These are phyloP conservation scores for Zopfochytrium polystomum DNA, from an alignment of 371 early-diverging fungal species.

Conservation along the genomic window DNA sequence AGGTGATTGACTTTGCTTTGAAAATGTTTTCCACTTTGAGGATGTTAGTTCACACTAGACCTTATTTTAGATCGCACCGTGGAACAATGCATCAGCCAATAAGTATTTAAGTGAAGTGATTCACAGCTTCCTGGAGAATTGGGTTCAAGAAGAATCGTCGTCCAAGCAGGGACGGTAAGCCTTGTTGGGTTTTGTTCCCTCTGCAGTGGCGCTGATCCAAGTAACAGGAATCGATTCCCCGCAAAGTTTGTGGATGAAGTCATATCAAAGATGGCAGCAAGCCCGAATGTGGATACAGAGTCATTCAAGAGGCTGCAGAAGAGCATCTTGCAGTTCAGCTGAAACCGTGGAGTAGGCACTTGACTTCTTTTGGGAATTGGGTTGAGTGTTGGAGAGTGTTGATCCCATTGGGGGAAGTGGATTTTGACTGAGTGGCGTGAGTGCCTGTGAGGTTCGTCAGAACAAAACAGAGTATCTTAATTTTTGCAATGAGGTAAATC, in stretches of 20 bases:
- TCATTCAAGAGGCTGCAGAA: no score
- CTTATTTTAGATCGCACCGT: constrained; percentile 33
- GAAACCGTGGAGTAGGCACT: no score
- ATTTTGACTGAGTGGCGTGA: no score
- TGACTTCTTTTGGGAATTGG: no score
- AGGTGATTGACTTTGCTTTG: constrained; percentile 21
- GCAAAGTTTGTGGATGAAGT: constrained; percentile 37
- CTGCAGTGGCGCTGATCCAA: background rate
- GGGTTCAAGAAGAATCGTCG: constrained; percentile 27
- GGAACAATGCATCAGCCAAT: constrained; percentile 33
- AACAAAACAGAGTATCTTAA: no score
- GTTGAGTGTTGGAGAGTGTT: no score
- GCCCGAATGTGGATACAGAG: no score
- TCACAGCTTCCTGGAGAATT: constrained; percentile 26
- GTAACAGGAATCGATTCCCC: constrained; percentile 28
- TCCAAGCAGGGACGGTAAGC: constrained; percentile 7
- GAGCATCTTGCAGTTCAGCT: no score
- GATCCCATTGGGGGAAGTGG: no score
- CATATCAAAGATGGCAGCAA: constrained; percentile 25
- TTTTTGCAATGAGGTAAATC: no score
- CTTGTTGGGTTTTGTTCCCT: constrained; percentile 1
- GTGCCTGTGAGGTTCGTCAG: no score
- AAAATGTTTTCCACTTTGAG: background rate
- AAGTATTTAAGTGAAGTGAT: constrained; percentile 28
- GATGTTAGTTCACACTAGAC: constrained; percentile 1